Evolutionary conservation across 768 basidiomycete species (phyloP).

Genomic region (Lyophyllum shimeji): DNA sequence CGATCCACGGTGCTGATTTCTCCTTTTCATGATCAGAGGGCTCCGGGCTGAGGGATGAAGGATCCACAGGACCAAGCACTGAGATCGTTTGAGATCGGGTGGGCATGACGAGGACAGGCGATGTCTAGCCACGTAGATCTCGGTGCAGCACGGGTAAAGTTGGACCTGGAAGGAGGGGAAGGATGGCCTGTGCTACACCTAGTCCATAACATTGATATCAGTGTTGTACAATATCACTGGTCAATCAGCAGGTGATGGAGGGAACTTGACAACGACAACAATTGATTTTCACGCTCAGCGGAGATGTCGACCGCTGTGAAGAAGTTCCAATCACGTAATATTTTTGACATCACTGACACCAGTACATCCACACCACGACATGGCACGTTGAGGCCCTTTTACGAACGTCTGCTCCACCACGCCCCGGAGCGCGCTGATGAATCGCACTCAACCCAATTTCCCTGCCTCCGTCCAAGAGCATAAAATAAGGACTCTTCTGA

Average conservation of each 20-base stretch:
- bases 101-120: not conserved
- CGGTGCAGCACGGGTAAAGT: not conserved
- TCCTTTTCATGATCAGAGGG: conserved; percentile 52
- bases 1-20: conserved; percentile 59
- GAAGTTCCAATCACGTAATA: not conserved
- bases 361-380: conserved; percentile 9
- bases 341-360: conserved; percentile 6
- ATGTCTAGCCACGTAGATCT: not conserved
- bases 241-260: not conserved
- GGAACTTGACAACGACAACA: not conserved
- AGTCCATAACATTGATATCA: not conserved
- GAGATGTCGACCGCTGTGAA: not conserved
- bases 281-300: not conserved
- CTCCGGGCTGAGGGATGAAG: conserved; percentile 36
- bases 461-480: conserved; percentile 45
- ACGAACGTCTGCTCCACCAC: conserved; percentile 13
- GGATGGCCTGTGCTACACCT: not conserved
- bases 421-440: conserved; percentile 10
- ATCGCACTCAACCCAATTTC: conserved; percentile 26
- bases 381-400: conserved; percentile 59
- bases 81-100: not conserved
- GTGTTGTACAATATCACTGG: not conserved
- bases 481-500: conserved; percentile 46
- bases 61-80: conserved; percentile 35
- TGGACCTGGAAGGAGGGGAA: not conserved